Base-by-base conservation (phyloP, 176 grass and related monocot species). In the Themeda triandra region DNA sequence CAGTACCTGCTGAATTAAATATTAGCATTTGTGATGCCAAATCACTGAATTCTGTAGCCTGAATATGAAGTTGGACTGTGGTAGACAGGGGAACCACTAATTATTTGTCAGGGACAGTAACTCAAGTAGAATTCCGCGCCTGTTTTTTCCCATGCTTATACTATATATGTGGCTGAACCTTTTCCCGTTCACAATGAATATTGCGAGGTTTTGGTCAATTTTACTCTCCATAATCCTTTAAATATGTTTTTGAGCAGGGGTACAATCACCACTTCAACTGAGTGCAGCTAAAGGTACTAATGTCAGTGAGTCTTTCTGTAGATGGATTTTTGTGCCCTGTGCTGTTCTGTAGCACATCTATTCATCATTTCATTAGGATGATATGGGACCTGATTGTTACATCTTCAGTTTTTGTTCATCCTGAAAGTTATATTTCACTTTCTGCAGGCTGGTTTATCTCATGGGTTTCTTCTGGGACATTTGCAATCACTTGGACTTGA, bases 271-370 rank as follows among this genome's bases (percentile, higher is more conserved):
- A 2, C 10, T 56, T 75, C 31, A 76, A 18, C 23, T 24, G 31
- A 75, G 60, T 82, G 59, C 36, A 25, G 37, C 54, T 83, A 2
- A 24, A 35, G 51, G 23, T 80, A 49, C 6, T 82, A 10, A 81
- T 75, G 53, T 21, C 2, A 15, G 14, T 75, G 39, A 29, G 6
- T 27, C 56, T 86, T 77, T 74, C 30, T 69, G 76, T 84, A 88
- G 89, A 84, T 79, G 69, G 84, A 81, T 2, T 79, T 29, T 29
- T 75, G 79, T n/a, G n/a, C n/a, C n/a, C n/a, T n/a, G n/a, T n/a
- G n/a, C n/a, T n/a, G n/a, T n/a, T n/a, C n/a, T n/a, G n/a, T n/a
- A n/a, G n/a, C n/a, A n/a, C n/a, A n/a, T n/a, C n/a, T n/a, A n/a
- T n/a, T n/a, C n/a, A n/a, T n/a, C n/a, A n/a, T n/a, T n/a, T n/a